Evolutionary conservation across 1,284 basidiomycete genomes (phyloP), one percentile per base, ranked within the genome.

Genomic region (Cryptococcus sp.): DNA sequence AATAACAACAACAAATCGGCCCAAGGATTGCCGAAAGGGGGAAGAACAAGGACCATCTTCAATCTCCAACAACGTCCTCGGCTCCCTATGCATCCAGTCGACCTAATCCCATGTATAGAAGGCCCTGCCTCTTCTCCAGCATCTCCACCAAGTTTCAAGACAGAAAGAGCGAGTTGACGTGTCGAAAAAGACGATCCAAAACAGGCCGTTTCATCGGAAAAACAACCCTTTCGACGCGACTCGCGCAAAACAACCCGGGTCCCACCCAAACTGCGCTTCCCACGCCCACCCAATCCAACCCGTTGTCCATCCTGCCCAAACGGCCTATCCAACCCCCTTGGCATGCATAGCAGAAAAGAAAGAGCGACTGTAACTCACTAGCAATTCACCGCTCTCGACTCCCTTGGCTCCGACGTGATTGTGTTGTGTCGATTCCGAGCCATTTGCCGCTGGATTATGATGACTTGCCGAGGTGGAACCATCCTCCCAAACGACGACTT

Each of bases 401-500:
- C 70, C 71, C 39, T 60, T 66, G 44, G 68, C 68, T 34, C 67
- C 67, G 37, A 71, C 65, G 52, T 65, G 66, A 50, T 68, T 62
- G 52, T 62, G 52, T 57, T 70, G 68, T 26, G 58, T 56, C 37
- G 58, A 53, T 47, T 61, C 57, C 28, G 28, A 31, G 25, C 43
- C 45, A 19, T 47, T 51, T 19, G 54, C 52, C 26, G 57, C 47
- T 31, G n/a, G n/a, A n/a, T n/a, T n/a, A n/a, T 31, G 28, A 31
- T 31, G 28, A 31, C 14, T 31, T 31, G 28, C 28, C 28, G 28
- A 31, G 9, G 28, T 31, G 14, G 54, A 38, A 25, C 60, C 59
- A 50, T 56, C 54, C 50, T 66, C 66, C 66, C 63, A 71, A 38
- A 68, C 59, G 50, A 71, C 87, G 65, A 86, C 86, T 71, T 91